phyloP scores from a whole-genome alignment of 176 grass and related monocot species.

The Oryza coarctata region DNA sequence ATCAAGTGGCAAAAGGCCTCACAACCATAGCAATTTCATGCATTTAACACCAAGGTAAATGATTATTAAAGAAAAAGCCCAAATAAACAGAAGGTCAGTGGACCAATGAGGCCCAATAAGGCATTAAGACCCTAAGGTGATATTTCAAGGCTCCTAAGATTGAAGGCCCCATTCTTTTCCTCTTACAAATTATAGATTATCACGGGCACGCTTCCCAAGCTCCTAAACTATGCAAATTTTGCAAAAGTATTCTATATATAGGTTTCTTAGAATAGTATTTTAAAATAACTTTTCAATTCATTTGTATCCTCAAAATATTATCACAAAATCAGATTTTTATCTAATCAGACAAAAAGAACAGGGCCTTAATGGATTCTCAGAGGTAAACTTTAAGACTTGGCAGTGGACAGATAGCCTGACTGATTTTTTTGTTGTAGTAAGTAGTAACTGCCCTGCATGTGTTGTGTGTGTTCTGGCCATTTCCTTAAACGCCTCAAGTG shows the following conservation, averaged over 20 bases:
- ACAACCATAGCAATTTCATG: background rate
- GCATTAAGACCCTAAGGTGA: background rate
- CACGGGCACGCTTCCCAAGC: no score
- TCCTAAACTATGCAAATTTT: no score
- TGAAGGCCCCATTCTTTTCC: no score
- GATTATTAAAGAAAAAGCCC: background rate
- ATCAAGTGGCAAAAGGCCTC: background rate
- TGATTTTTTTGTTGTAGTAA: background rate
- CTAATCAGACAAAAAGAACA: no score
- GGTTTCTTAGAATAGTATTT: no score
- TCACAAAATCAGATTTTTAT: no score
- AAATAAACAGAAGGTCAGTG: background rate
- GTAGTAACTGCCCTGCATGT: background rate
- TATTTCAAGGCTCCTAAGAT: constrained; percentile 8
- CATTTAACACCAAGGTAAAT: background rate
- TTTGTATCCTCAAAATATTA: no score
- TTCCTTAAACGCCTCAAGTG: background rate
- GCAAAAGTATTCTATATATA: no score
- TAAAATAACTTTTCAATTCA: no score
- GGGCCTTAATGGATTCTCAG: constrained; percentile 14
- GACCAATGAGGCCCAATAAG: background rate
- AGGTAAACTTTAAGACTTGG: background rate
- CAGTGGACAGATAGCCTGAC: background rate
- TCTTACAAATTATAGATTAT: no score
- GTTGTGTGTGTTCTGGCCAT: background rate